Evolutionary conservation across 371 early-diverging fungal species (phyloP), one percentile per base, ranked within the genome.

Genomic region (Paraphysoderma sedebokerense): DNA sequence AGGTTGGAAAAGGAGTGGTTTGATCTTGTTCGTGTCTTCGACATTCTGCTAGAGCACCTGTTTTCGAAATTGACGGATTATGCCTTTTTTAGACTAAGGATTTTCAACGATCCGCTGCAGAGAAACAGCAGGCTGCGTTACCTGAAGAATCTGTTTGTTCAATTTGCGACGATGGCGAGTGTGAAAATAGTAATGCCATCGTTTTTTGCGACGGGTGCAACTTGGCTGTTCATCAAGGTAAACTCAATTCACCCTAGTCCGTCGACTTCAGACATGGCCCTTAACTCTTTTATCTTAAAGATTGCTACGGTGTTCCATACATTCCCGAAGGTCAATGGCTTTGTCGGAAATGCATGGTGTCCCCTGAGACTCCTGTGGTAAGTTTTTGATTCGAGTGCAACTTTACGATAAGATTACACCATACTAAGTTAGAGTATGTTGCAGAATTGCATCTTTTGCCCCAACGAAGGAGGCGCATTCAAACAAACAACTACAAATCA

Each of bases 141-240:
- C 80, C 74, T 3, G 91, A 87, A 36, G 93, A 97, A 53, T 72
- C 79, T 0, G 70, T 77, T 11, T 98, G 98, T 59, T 82, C 81
- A 1, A 81, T 98, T 8, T 98, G 98, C 65, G 87, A 87, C 49
- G 90, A 92, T 52, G 85, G 85, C 5, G 96, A 97, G 62, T 81
- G 82, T 57, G 95, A 93, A 63, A 95, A 92, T 58, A 81, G 84
- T 55, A 98, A 98, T 60, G 93, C 90, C 0, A 96, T 98, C 47
- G 97, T 98, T 2, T 98, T 92, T 57, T 98, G 98, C 66, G 98
- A 98, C 64, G 95, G 98, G 0, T 98, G 98, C 63, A 92, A 98
- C 60, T 56, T 98, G 31, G 96, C 95, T 5, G 98, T 98, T 3
- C 98, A 98, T 66, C 98, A 98, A 70, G 81, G 81, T 79, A 67